A percentile compares a stretch with the other conserved stretches of the same genome.
Evolutionary conservation across 106 monocot genomes (phyloP).

Genomic region (Vanilla planifolia): DNA sequence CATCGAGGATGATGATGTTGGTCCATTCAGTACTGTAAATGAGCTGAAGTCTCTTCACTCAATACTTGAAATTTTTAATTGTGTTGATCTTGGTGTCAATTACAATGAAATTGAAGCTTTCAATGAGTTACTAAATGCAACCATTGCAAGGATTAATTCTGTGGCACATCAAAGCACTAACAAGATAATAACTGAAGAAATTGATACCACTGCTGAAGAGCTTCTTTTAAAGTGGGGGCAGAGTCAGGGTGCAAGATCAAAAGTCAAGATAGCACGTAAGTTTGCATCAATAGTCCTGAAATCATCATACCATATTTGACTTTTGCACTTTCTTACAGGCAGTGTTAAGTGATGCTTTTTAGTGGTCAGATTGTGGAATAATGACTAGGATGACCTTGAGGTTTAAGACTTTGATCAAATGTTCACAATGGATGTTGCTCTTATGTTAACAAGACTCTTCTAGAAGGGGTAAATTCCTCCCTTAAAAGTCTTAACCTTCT

Average conservation of each 20-base stretch:
- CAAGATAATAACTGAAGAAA: conserved; percentile 14
- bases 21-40: conserved; percentile 70
- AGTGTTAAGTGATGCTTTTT: too few relatives aligned
- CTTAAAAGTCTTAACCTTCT: too few relatives aligned
- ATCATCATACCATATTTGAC: too few relatives aligned
- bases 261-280: conserved; percentile 70
- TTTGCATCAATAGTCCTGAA: not conserved
- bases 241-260: conserved; percentile 52
- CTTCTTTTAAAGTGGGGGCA: conserved; percentile 62
- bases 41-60: conserved; percentile 81
- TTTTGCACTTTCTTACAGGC: too few relatives aligned
- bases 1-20: conserved; percentile 52
- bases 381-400: too few relatives aligned
- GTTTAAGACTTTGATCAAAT: too few relatives aligned
- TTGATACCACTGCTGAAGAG: conserved; percentile 31
- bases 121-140: conserved; percentile 24
- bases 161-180: conserved; percentile 15
- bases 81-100: conserved; percentile 12
- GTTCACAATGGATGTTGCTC: too few relatives aligned
- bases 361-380: too few relatives aligned
- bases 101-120: conserved; percentile 23
- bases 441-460: too few relatives aligned
- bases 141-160: conserved; percentile 27
- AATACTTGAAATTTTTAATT: conserved; percentile 31
- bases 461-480: too few relatives aligned